These are phyloP conservation scores for Vigna unguiculata DNA, from an alignment of 306 rosid genomes.

Conservation along the genomic window DNA sequence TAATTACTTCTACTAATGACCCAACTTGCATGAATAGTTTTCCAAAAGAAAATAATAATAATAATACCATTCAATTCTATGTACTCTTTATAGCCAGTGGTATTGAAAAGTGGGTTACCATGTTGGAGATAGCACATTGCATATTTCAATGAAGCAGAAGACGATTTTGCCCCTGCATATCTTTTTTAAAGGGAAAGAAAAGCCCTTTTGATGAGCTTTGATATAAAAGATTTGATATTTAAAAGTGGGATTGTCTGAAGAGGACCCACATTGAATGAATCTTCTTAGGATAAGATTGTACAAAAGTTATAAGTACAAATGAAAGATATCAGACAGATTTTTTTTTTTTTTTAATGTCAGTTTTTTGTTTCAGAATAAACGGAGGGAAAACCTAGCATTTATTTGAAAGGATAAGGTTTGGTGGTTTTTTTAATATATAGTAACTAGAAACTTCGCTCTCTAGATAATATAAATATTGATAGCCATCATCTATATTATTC, in stretches of 20 bases:
- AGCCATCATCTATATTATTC: no score
- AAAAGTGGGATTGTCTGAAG: background rate
- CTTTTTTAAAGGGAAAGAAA: background rate
- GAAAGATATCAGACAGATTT: background rate
- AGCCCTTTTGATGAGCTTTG: background rate
- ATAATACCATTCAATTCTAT: no score
- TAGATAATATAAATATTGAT: no score
- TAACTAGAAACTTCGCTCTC: no score
- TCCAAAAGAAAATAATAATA: no score
- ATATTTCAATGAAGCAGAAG: background rate
- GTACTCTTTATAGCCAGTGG: background rate
- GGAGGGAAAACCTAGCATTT: no score
- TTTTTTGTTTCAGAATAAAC: background rate
- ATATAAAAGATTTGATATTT: slow-evolving; percentile 18
- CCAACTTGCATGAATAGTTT: no score
- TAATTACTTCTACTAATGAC: no score
- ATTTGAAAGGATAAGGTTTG: no score
- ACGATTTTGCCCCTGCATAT: slow-evolving; percentile 15
- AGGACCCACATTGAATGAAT: slow-evolving; percentile 5
- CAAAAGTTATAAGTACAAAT: background rate
- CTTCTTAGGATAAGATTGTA: slow-evolving; percentile 1
- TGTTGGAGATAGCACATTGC: background rate
- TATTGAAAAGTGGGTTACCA: slow-evolving; percentile 23
- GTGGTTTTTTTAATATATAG: no score
- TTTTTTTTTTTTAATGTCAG: background rate